Base-by-base conservation (phyloP, 371 early-diverging fungal genomes). In the Phascolomyces articulosus region DNA sequence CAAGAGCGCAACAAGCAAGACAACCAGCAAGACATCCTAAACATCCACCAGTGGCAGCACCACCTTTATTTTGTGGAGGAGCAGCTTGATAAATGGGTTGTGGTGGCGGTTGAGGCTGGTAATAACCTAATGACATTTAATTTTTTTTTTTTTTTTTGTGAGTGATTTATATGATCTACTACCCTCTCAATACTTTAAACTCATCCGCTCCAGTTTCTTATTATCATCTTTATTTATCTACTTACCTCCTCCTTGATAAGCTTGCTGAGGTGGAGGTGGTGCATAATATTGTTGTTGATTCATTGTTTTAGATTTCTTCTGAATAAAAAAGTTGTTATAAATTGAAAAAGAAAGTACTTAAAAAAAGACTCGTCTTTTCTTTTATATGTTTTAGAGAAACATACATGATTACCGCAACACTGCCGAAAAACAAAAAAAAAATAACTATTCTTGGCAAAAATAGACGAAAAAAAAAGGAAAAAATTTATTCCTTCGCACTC, bases 1-100 rank as follows among this genome's bases (percentile, higher is more conserved):
- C 71, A 26, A 66, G 64, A 38, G 71, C 71, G 61, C 71, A 71
- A 53, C 71, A 71, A 11, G 67, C 71, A 31, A 71, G 56, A 20
- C 63, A 66, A 7, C 71, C 71, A 15, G 57, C 13, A 18, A 71
- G 60, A 41, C 63, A 71, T 24, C 71, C 71, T 55, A 71, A 40
- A 21, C 63, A 60, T 23, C 71, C 67, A 10, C 57, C 55, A 20
- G 21, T 13, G 16, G 44, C 44, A 44, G 44, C 40, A 27, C 63
- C 53, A 18, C 49, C 44, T 27, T 49, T 55, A 8, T 55, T 44
- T 58, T 58, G 60, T 7, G 63, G 67, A 40, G 70, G 66, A 34
- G 63, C 58, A 11, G 60, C 62, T 57, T 66, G 67, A 47, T 71
- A 71, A 18, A 63, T 62, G 11, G 56, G 60, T 27, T 71, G 66